Percentiles rank a stretch among this genome's conserved stretches.
phyloP scores from a whole-genome alignment of 2,329 filamentous ascomycete species.

The Calonectria ilicicola region DNA sequence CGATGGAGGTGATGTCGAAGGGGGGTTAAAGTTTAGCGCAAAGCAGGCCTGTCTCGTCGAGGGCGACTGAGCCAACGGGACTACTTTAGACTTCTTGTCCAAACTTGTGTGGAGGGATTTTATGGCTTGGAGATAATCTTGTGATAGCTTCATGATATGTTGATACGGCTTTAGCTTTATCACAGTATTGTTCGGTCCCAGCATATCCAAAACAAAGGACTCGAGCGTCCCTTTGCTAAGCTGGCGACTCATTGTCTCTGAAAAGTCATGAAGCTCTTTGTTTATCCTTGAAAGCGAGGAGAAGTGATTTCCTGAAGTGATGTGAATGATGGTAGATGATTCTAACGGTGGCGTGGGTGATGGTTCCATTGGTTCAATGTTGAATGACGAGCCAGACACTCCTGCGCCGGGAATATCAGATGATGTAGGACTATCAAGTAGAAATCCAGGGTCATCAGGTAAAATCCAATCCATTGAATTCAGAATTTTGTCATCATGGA shows the following conservation, averaged over 20 bases:
- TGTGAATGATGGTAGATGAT: not conserved
- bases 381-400: not conserved
- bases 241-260: not conserved
- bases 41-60: not conserved
- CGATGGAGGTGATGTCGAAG: not conserved
- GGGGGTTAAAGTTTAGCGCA: not conserved
- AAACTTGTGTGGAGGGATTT: not conserved
- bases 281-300: constrained; percentile 17
- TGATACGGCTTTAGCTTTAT: not conserved
- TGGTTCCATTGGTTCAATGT: not conserved
- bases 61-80: not conserved
- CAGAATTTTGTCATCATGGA: not conserved
- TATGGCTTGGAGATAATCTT: constrained; percentile 11
- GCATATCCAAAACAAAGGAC: not conserved
- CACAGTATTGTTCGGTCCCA: not conserved
- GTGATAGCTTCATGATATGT: not conserved
- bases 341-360: not conserved
- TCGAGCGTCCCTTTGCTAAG: not conserved
- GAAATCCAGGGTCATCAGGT: not conserved
- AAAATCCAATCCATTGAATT: not conserved
- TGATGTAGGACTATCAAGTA: not conserved
- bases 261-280: not conserved
- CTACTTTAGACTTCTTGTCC: not conserved
- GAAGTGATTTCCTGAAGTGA: constrained; percentile 17
- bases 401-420: not conserved